phyloP scores from a whole-genome alignment of 495 filamentous ascomycete species.

The Durotheca rogersii region DNA sequence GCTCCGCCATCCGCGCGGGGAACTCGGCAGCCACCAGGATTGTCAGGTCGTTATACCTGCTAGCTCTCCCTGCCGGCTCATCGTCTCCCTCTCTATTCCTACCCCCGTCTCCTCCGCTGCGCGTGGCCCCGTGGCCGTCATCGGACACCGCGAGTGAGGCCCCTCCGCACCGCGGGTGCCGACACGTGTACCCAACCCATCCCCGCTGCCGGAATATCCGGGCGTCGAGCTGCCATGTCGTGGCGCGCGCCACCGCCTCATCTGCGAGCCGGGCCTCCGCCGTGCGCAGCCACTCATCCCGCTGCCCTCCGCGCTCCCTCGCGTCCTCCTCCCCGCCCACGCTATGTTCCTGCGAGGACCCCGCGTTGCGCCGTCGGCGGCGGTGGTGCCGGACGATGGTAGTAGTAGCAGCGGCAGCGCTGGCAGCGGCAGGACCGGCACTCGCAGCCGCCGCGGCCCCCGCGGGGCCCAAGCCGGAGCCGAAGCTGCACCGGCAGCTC shows the following conservation, averaged over 20 bases:
- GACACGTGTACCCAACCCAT: conserved; percentile 44
- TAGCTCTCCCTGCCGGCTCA: conserved; percentile 3
- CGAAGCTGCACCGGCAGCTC: conserved; percentile 16
- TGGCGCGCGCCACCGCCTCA: conserved; percentile 20
- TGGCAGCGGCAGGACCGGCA: no score
- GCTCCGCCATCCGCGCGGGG: conserved; percentile 27
- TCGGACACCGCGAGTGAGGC: conserved; percentile 28
- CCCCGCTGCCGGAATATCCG: conserved; percentile 36
- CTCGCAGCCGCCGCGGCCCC: no score
- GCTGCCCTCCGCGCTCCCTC: no score
- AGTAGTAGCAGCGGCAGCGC: no score
- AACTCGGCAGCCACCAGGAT: conserved; percentile 40
- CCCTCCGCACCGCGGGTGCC: conserved; percentile 34
- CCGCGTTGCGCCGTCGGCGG: no score
- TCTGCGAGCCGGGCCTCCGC: conserved; percentile 22
- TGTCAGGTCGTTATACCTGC: conserved; percentile 26
- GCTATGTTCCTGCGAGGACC: no score
- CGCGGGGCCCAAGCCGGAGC: no score
- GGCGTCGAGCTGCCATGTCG: conserved; percentile 40
- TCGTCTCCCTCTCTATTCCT: not conserved
- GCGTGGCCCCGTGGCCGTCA: no score
- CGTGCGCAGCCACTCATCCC: conserved; percentile 25
- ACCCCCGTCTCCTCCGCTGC: not conserved
- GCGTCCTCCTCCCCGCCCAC: no score
- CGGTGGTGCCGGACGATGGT: conserved; percentile 35